Evolutionary conservation across 2,329 filamentous ascomycete species (phyloP), one percentile per base, ranked within the genome.

Genomic region (Alternaria dauci): DNA sequence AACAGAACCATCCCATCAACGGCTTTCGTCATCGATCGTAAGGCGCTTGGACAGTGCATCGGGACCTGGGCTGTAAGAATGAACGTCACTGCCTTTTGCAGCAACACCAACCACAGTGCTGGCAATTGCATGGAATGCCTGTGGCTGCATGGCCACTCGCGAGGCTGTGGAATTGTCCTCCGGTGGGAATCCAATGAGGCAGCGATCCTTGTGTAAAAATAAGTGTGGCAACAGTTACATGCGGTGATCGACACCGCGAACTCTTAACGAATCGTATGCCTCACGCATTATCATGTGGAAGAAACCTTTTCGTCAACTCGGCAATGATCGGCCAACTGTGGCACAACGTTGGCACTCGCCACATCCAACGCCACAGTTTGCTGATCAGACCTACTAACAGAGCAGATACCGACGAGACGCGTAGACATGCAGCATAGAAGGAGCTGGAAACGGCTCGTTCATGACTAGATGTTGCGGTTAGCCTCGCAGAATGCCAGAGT

Each of bases 141-240:
- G 52, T 48, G 44, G 20, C 20, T 34, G 12, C 30, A 25, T 14
- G 64, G 51, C 64, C 65, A 69, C 66, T 68, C 50, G 56, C 42
- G 56, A 52, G 46, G 41, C 61, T 56, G 47, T 55, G 66, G 59
- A 54, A 66, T 44, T 41, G 41, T 48, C 63, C 52, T 55, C 63
- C 63, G 59, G 51, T 57, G 48, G 62, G 56, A 55, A 59, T 44
- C 65, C 62, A 68, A 65, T 58, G 36, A 32, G 52, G 58, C 58
- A 63, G 58, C 57, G 42, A 52, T 44, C 46, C 48, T 43, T 54
- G 59, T 63, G 59, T 70, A 73, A 71, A 70, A 72, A 71, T 72
- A 76, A 72, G 52, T 73, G 75, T 76, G 75, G 73, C 75, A 70
- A 72, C 30, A 38, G 54, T 59, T 63, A 57, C 58, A 62, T 57